Evolutionary conservation across 2,329 filamentous ascomycete genomes (phyloP), one percentile per base, ranked within the genome.

Genomic region (Talaromyces funiculosus): DNA sequence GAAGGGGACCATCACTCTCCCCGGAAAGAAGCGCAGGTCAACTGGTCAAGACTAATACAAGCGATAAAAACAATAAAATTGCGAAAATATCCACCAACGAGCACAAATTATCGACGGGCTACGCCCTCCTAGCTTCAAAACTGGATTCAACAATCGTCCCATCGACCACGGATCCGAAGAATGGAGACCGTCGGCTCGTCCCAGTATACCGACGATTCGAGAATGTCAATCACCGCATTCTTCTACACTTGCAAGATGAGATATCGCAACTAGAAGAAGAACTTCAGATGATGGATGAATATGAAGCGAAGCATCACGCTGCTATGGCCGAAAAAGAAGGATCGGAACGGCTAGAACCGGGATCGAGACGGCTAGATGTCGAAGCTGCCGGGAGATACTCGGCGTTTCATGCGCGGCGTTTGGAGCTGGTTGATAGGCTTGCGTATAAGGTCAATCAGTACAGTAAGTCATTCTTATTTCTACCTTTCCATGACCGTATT

Each of bases 161-260:
- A 5, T 33, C 18, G 14, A 64, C 3, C 64, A 65, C 29, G 65
- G 68, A 49, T 47, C n/a, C 35, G 18, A 40, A n/a, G 22, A 33
- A 37, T 16, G n/a, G 26, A 33, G 67, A 68, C 10, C 65, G 64
- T 65, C 73, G 65, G 33, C 67, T 74, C 12, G 69, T 73, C 3
- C 90, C 90, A 0, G 82, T 96, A 61, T 96, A 96, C 72, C 85
- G 92, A 45, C 87, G 87, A 60, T 97, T 97, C 68, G 87, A 90
- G 70, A 82, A 85, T 10, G 77, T 96, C 18, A 92, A 94, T 67
- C 91, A 96, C 71, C 86, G 92, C 2, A 77, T 96, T 2, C 77
- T 97, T 2, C 79, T 96, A 0, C 87, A 94, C 64, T 80, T 96
- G 16, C 92, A 96, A 73, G 91, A 96, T 69, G 90, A 96, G 71